These are phyloP conservation scores for Linaria vulgaris DNA, from an alignment of 257 asterid species.

Conservation along the genomic window DNA sequence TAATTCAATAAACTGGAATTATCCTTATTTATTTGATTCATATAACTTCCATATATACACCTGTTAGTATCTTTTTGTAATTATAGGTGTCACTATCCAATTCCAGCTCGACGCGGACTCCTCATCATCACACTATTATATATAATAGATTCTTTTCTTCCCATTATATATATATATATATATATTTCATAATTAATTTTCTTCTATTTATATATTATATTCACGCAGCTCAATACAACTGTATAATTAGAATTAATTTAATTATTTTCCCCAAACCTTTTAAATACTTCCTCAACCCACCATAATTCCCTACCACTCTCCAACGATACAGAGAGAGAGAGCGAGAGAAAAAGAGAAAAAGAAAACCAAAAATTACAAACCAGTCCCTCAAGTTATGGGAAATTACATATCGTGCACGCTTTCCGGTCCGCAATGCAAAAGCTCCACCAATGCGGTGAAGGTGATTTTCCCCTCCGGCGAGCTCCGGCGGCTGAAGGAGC, in stretches of 20 bases:
- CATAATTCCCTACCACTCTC: not conserved
- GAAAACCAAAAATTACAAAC: not conserved
- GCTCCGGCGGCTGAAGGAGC: slow-evolving; percentile 35
- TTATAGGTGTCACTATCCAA: too few species aligned
- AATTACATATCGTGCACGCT: slow-evolving; percentile 48
- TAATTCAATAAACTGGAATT: slow-evolving; percentile 4
- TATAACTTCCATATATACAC: too few species aligned
- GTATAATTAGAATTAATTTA: slow-evolving; percentile 16
- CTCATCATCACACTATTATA: too few species aligned
- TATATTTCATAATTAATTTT: too few species aligned
- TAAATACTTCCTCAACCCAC: slow-evolving; percentile 28
- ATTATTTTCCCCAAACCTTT: slow-evolving; percentile 21
- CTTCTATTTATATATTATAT: too few species aligned
- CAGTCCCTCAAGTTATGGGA: slow-evolving; percentile 32
- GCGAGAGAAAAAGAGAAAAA: too few species aligned
- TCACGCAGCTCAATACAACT: slow-evolving; percentile 26
- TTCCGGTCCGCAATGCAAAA: slow-evolving; percentile 28
- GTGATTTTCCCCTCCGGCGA: slow-evolving; percentile 64
- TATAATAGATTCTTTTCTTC: too few species aligned
- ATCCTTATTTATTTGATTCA: not conserved
- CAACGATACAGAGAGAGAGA: too few species aligned
- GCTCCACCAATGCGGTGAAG: slow-evolving; percentile 32
- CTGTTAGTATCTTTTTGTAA: too few species aligned
- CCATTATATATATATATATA: not conserved
- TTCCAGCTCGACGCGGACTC: too few species aligned